Base-by-base conservation (phyloP, 169 alveolate species). In the Cyclospora cayetanensis region DNA sequence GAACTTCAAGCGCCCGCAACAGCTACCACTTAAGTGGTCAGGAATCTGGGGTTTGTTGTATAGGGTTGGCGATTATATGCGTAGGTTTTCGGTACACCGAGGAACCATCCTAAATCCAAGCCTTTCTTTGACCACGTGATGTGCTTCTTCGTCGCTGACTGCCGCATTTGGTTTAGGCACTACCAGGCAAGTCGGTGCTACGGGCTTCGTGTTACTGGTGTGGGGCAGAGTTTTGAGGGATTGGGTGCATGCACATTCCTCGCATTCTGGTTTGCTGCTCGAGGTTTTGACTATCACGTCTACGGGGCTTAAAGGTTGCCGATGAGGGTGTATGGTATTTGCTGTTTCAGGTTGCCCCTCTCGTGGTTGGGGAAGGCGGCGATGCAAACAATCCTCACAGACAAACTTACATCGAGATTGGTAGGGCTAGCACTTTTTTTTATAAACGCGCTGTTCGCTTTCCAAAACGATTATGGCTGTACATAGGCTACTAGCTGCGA, bases 51-150 rank as follows among this genome's bases (percentile, higher is more conserved):
- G n/a, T n/a, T n/a, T n/a, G n/a, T n/a, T n/a, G n/a, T n/a, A n/a
- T n/a, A n/a, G n/a, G n/a, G n/a, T n/a, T n/a, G n/a, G n/a, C n/a
- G n/a, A n/a, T n/a, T n/a, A n/a, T n/a, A n/a, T n/a, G 68, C 31
- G 4, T 97, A 98, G 95, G 96, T 96, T 2, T 97, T 98, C 83
- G 97, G 97, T 37, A 97, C 98, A 22, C 99, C 99, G n/a, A 95
- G 97, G 74, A 96, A 97, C 65, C 99, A 98, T 92, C 99, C 99
- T 29, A 98, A 98, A 94, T 93, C 98, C 76, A 97, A 97, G 95
- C 99, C 99, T 35, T 98, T 98, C 94, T 96, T 97, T 83, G 99
- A 98, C 93, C 99, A 98, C 90, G 97, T 83, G n/a, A 94, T 97
- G 42, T 93, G 97, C 53, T 97, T 97, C 95, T 93, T 91, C 86